Evolutionary conservation across 1,284 basidiomycete genomes (phyloP).

Genomic region (Apiotrichum montevideense): DNA sequence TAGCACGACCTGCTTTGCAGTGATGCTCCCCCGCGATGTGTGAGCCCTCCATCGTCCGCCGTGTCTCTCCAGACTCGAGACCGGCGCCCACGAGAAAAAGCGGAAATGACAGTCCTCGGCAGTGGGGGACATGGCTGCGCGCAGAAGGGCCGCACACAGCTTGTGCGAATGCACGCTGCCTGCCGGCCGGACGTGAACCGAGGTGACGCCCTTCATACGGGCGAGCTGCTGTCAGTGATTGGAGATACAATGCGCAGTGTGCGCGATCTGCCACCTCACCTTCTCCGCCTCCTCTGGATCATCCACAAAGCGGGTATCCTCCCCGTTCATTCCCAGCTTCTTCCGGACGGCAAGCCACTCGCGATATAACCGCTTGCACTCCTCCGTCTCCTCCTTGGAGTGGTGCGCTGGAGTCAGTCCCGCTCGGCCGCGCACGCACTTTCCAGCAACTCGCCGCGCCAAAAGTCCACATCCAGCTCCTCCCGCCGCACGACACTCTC

Average conservation of each 20-base stretch:
- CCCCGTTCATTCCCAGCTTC: conserved; percentile 11
- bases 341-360: conserved; percentile 19
- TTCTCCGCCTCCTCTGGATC: conserved; percentile 26
- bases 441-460: conserved; percentile 25
- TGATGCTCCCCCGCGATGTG: conserved; percentile 20
- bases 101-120: conserved; percentile 14
- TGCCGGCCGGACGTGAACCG: conserved; percentile 20
- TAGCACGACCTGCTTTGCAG: conserved; percentile 20
- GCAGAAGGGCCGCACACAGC: conserved; percentile 24
- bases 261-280: conserved; percentile 10
- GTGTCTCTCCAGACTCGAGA: conserved; percentile 1
- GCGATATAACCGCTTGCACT: conserved; percentile 9
- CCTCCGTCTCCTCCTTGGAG: conserved; percentile 10
- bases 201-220: conserved; percentile 16
- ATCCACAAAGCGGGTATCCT: conserved; percentile 23
- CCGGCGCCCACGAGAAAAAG: conserved; percentile 26
- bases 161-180: conserved; percentile 30
- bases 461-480: conserved; percentile 25
- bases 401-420: conserved; percentile 14
- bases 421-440: conserved; percentile 23
- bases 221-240: conserved; percentile 5
- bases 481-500: conserved; percentile 17
- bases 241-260: no score
- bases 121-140: conserved; percentile 13
- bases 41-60: conserved; percentile 11